Conservation (phyloP, 768 basidiomycete genomes). For the Neoboletus subvelutipes region DNA sequence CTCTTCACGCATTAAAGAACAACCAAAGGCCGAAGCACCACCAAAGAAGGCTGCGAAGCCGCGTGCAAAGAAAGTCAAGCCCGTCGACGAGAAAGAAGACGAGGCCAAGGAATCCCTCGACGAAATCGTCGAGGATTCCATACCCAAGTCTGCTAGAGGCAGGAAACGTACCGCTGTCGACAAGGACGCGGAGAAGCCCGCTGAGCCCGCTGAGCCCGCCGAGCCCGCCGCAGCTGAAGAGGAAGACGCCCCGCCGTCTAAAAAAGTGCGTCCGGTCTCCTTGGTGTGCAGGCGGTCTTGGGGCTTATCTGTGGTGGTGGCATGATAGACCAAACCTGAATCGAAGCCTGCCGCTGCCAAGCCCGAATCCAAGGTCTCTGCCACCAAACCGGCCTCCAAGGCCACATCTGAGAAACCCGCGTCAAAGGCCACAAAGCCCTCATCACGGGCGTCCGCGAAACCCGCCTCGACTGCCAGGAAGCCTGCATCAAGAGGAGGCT, state of each 20-base stretch:
- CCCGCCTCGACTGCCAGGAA: conserved; percentile 48
- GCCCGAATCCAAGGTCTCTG: conserved; percentile 35
- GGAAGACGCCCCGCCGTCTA: conserved; percentile 53
- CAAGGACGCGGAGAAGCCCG: conserved; percentile 37
- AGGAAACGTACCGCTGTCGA: conserved; percentile 55
- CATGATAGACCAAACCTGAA: conserved; percentile 42
- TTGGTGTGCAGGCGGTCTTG: not conserved
- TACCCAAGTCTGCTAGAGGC: conserved; percentile 47
- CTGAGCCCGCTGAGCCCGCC: conserved; percentile 37
- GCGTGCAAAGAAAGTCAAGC: conserved; percentile 45
- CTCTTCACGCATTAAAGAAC: conserved; percentile 72
- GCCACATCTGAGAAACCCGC: conserved; percentile 41
- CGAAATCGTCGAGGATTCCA: conserved; percentile 34
- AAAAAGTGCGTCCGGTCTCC: conserved; percentile 49
- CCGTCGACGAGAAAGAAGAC: conserved; percentile 44
- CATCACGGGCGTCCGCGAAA: conserved; percentile 41
- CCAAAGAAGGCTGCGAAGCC: conserved; percentile 68
- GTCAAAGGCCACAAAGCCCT: conserved; percentile 40
- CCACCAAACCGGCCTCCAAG: conserved; percentile 32
- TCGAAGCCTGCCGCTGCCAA: conserved; percentile 33
- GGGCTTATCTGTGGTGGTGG: conserved; percentile 2
- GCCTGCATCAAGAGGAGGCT: conserved; percentile 56
- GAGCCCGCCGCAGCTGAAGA: conserved; percentile 37
- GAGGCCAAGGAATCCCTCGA: conserved; percentile 37
- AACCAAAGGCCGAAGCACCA: conserved; percentile 51